Base-by-base conservation (phyloP, 345 rosid genomes). In the Aurinia saxatilis region DNA sequence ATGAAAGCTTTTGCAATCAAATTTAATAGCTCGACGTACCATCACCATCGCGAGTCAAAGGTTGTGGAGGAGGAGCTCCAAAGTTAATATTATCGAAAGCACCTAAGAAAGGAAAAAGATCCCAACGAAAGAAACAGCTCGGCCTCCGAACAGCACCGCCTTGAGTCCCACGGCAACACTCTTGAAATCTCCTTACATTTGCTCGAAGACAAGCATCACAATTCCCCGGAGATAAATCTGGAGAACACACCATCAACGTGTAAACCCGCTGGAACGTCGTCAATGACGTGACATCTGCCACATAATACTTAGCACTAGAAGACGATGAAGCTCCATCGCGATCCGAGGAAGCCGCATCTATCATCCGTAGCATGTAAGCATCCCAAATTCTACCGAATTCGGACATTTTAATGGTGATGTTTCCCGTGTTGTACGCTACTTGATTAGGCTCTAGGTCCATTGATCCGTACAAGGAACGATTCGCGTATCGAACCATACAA, bases 211-310 rank as follows among this genome's bases (percentile, higher is more conserved):
- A 82, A 6, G 7, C 6, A 1, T 39, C 23, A n/a, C 81, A 81
- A 6, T 47, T 65, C 0, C 0, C 0, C 1, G 25, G 2, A 7
- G 78, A 65, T 40, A 81, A 14, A 67, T 81, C 82, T 3, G 73
- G 81, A 1, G 73, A 74, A 54, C 90, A 84, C 76, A 78, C 77
- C 10, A 25, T 75, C 4, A 84, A 76, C 5, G 39, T 18, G 56
- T 65, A 84, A 29, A 81, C 21, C 0, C 6, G 25, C 21, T 56
- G 37, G 5, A 53, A 67, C 50, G 25, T 51, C 3, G 58, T 23
- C 11, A 55, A 15, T 14, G 57, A 3, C 1, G 35, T 46, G 4
- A 58, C 39, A 18, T 16, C 29, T 7, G 58, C 67, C 0, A 81
- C 81, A 37, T 80, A 79, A 50, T 61, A 77, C 29, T 65, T 80